Percentiles rank a stretch among this genome's conserved stretches.
Conservation (phyloP, 2,329 filamentous ascomycete genomes). For the Diplodia mutila region DNA sequence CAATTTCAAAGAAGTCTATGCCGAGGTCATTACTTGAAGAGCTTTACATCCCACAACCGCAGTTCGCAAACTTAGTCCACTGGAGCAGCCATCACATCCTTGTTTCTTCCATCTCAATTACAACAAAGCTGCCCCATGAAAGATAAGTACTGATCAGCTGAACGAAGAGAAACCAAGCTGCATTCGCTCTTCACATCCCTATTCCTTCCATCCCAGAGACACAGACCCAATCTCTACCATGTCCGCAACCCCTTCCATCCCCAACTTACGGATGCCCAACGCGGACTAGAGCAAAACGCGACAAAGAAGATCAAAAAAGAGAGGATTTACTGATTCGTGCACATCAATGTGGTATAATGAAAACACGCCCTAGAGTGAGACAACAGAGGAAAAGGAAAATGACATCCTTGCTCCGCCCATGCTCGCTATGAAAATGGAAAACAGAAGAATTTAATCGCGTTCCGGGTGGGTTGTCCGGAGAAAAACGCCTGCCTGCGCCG, state of each 20-base stretch:
- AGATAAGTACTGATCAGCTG: constrained; percentile 16
- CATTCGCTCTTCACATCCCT: neutral
- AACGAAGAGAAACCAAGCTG: neutral
- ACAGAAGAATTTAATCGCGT: constrained; percentile 9
- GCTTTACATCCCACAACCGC: constrained; percentile 11
- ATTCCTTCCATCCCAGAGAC: neutral
- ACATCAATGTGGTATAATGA: constrained; percentile 27
- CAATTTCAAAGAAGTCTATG: constrained; percentile 22
- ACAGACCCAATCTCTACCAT: constrained; percentile 2
- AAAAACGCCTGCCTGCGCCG: constrained; percentile 24
- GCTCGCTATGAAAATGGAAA: constrained; percentile 26
- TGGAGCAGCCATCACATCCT: neutral
- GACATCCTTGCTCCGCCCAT: constrained; percentile 27
- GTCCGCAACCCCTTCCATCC: neutral
- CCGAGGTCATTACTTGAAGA: constrained; percentile 18
- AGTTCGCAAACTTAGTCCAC: neutral
- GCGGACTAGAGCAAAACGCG: neutral
- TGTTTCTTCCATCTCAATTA: constrained; percentile 18
- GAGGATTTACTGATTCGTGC: constrained; percentile 26
- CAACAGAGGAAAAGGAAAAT: constrained; percentile 24
- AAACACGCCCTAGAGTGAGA: constrained; percentile 20
- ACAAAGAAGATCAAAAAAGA: neutral
- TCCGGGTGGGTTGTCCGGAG: constrained; percentile 2
- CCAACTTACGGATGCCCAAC: neutral
- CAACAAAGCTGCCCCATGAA: neutral